Percentiles rank a stretch among this genome's conserved stretches.
These are phyloP conservation scores for Fusarium sambucinum DNA, from an alignment of 2,329 filamentous ascomycete genomes.

Conservation along the genomic window DNA sequence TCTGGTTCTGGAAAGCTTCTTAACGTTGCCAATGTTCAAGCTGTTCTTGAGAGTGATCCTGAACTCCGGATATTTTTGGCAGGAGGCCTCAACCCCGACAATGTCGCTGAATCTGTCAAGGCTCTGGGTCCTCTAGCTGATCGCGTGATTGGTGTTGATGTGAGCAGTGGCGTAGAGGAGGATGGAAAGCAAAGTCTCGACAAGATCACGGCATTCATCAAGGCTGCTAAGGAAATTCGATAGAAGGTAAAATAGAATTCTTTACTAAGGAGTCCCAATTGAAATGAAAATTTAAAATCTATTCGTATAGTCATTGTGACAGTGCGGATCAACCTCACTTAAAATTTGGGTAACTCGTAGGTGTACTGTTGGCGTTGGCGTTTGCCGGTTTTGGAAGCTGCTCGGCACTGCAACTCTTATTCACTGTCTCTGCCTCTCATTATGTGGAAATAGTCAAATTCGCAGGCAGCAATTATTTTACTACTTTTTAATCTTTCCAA, in stretches of 20 bases:
- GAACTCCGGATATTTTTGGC: slow-evolving; percentile 84
- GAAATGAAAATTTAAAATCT: background rate
- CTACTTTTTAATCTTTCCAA: background rate
- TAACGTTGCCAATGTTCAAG: slow-evolving; percentile 76
- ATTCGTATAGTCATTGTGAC: background rate
- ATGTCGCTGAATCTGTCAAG: slow-evolving; percentile 76
- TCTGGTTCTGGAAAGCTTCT: slow-evolving; percentile 84
- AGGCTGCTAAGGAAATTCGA: slow-evolving; percentile 73
- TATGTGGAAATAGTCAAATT: slow-evolving; percentile 9
- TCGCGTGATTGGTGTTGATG: slow-evolving; percentile 85
- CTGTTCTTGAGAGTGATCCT: slow-evolving; percentile 73
- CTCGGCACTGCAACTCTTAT: background rate
- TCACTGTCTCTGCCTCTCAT: slow-evolving; percentile 2
- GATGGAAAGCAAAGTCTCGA: slow-evolving; percentile 82
- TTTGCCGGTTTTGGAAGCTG: background rate
- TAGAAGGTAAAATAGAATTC: slow-evolving; percentile 49
- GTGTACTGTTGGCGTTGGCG: background rate
- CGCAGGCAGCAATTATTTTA: background rate
- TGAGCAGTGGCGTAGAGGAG: slow-evolving; percentile 92
- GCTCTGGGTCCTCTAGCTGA: slow-evolving; percentile 70
- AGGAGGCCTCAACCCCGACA: slow-evolving; percentile 84
- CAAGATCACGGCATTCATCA: slow-evolving; percentile 85
- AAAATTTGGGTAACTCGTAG: background rate
- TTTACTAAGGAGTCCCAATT: background rate
- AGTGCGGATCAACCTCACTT: background rate